Base-by-base conservation (phyloP, 768 basidiomycete genomes). In the Boletus huronensis region DNA sequence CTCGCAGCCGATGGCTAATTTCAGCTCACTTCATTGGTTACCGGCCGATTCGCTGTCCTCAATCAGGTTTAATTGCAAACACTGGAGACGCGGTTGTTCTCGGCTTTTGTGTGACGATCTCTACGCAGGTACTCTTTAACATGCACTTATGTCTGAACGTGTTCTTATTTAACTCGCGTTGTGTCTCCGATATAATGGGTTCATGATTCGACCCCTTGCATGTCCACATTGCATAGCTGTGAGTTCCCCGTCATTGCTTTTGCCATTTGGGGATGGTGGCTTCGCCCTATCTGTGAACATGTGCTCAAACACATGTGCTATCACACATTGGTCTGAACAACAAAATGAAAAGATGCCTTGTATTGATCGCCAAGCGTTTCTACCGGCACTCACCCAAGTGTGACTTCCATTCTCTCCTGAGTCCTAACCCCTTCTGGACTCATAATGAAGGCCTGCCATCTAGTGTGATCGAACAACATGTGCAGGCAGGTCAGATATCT, bases 371-470 rank as follows among this genome's bases (percentile, higher is more conserved):
- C 54, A 57, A 52, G 38, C 48, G 8, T 57, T 52, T 49, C 40
- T 38, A 41, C 54, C 29, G 52, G 46, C 52, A 39, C 64, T 51
- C 55, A 28, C 34, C 28, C 26, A 47, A 26, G 26, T 47, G 45
- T 36, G 51, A 17, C 64, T 66, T 66, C 64, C 64, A 65, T 65
- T 65, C 58, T 59, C 55, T 55, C 42, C n/a, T n/a, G n/a, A n/a
- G n/a, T n/a, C n/a, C 13, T 55, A 60, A 43, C 58, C 41, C 56
- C 54, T 60, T 62, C n/a, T 11, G 57, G 54, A 52, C 9, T 25
- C 36, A 56, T 60, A 50, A 57, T 60, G 58, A 58, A n/a, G n/a
- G n/a, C n/a, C n/a, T 65, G 53, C 51, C 61, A 58, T 66, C 64
- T 43, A 36, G 47, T 48, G 54, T 47, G 64, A 64, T 62, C 53